A percentile compares a stretch with the other conserved stretches of the same genome.
Conservation (phyloP, 768 basidiomycete species). For the Leccinum disarticulatum region DNA sequence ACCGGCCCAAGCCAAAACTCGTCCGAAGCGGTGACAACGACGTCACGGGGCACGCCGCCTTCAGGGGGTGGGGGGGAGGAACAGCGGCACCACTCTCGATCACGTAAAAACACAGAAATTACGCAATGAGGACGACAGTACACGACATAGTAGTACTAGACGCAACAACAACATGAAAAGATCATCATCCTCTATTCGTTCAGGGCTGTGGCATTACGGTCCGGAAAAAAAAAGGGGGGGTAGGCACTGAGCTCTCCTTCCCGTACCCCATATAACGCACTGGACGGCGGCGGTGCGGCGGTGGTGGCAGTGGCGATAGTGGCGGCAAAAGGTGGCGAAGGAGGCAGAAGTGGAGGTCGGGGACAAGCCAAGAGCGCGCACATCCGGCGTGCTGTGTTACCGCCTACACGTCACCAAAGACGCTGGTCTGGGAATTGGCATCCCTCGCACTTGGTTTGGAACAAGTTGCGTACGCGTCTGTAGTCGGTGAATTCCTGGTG, state of each 20-base stretch:
- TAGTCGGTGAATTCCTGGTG: slow-evolving; percentile 44
- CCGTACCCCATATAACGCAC: background rate
- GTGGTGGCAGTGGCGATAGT: background rate
- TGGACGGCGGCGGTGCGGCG: background rate
- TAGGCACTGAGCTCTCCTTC: background rate
- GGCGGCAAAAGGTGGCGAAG: slow-evolving; percentile 6
- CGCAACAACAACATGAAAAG: background rate
- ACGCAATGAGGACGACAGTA: background rate
- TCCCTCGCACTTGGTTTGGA: slow-evolving; percentile 60
- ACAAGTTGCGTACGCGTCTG: slow-evolving; percentile 60
- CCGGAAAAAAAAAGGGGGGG: background rate
- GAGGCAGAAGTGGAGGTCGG: background rate
- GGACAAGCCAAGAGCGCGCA: slow-evolving; percentile 1
- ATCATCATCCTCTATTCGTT: background rate
- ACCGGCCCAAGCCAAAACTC: background rate
- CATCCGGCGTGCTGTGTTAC: background rate
- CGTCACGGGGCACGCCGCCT: background rate
- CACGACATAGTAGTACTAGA: background rate
- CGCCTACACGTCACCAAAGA: slow-evolving; percentile 16
- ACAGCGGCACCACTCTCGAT: background rate
- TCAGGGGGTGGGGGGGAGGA: background rate
- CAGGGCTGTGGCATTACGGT: background rate
- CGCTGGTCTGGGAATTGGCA: slow-evolving; percentile 44
- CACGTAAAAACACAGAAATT: background rate
- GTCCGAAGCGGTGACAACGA: background rate